These are phyloP conservation scores for Pichia sporocuriosa DNA, from an alignment of 805 yeast species.

Conservation along the genomic window DNA sequence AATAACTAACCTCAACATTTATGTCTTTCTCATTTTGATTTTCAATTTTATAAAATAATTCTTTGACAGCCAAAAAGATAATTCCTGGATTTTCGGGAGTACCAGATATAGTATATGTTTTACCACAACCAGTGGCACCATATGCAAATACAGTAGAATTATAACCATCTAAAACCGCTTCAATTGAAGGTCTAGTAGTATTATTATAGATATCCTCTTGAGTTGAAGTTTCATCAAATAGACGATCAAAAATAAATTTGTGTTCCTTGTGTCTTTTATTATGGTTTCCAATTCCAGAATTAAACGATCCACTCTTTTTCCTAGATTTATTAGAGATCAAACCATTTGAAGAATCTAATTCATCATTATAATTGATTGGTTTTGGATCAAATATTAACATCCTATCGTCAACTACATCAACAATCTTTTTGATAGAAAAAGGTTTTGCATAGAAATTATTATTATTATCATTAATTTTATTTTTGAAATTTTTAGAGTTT, in stretches of 20 bases:
- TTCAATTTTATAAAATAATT: conserved; percentile 59
- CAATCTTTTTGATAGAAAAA: conserved; percentile 51
- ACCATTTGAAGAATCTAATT: not conserved
- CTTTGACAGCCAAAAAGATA: conserved; percentile 70
- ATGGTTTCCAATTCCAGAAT: conserved; percentile 16
- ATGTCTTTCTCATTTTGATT: conserved; percentile 41
- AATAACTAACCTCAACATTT: conserved; percentile 61
- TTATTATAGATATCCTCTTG: conserved; percentile 62
- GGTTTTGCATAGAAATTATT: too few relatives aligned
- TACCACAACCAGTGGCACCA: conserved; percentile 98
- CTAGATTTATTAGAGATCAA: conserved; percentile 1
- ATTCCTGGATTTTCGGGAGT: conserved; percentile 69
- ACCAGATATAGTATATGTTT: conserved; percentile 86
- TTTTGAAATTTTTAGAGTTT: conserved; percentile 22
- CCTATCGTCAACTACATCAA: conserved; percentile 75
- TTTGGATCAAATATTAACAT: conserved; percentile 82
- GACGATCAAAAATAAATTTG: conserved; percentile 71
- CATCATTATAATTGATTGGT: not conserved
- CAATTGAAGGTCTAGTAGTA: conserved; percentile 69
- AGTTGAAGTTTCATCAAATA: conserved; percentile 59
- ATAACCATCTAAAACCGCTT: conserved; percentile 72
- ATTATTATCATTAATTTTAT: too few relatives aligned
- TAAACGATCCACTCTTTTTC: not conserved
- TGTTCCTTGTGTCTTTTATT: conserved; percentile 58
- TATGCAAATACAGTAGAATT: conserved; percentile 92